Conservation (phyloP, 305 asterid genomes). For the Stenogyne calaminthoides region DNA sequence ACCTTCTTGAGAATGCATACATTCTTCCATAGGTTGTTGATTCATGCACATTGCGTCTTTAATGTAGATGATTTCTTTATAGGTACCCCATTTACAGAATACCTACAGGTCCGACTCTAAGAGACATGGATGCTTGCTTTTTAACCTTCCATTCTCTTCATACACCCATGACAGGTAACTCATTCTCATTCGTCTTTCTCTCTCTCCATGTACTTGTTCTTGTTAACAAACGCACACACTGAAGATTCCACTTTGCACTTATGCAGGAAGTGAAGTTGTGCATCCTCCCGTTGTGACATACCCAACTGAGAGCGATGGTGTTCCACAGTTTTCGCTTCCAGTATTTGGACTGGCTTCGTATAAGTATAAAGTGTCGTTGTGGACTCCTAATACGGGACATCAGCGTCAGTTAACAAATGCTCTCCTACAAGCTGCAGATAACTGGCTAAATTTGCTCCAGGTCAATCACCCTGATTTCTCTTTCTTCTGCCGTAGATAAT, state of each 20-base stretch:
- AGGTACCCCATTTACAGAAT: conserved; percentile 78
- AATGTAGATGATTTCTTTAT: conserved; percentile 21
- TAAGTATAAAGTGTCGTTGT: conserved; percentile 68
- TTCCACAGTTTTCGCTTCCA: conserved; percentile 64
- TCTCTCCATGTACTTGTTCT: background rate
- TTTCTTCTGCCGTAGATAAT: conserved; percentile 70
- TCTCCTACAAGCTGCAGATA: conserved; percentile 70
- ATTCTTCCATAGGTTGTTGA: background rate
- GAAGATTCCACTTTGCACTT: background rate
- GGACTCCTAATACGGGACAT: conserved; percentile 64
- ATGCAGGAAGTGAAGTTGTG: conserved; percentile 58
- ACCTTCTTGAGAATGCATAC: conserved; percentile 1
- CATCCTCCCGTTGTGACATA: conserved; percentile 47
- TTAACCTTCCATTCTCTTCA: conserved; percentile 67
- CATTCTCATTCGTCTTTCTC: background rate
- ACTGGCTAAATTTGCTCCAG: conserved; percentile 56
- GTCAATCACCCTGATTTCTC: conserved; percentile 89
- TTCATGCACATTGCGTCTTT: background rate
- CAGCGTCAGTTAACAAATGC: conserved; percentile 53
- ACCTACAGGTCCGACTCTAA: conserved; percentile 68
- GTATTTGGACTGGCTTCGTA: conserved; percentile 86
- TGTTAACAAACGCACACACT: background rate
- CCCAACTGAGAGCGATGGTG: conserved; percentile 55
- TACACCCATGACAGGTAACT: conserved; percentile 62
- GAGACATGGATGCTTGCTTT: conserved; percentile 67